Evolutionary conservation across 2,329 filamentous ascomycete genomes (phyloP), one percentile per base, ranked within the genome.

Genomic region (Trichoderma gracile): DNA sequence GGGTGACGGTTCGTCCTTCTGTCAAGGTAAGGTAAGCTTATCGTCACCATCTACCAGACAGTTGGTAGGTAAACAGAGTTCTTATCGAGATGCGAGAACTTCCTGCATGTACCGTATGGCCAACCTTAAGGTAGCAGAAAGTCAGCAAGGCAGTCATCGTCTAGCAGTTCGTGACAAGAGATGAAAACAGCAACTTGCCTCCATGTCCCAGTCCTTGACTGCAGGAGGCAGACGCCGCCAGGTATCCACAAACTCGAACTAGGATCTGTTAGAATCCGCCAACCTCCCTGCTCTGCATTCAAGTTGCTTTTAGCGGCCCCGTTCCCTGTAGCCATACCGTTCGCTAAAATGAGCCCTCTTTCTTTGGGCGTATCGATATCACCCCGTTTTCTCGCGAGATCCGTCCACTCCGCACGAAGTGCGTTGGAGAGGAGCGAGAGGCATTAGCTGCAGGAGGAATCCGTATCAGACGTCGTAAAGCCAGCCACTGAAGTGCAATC

Each of bases 181-280:
- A 54, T 10, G 38, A 19, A 38, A 54, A 49, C 47, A 54, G 58
- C 47, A 47, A 47, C 27, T 17, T 23, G 25, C 43, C 45, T 33
- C 25, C 43, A 27, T 58, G 55, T 49, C 40, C 54, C 43, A 43
- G 55, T 47, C 47, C 47, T 49, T 58, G 33, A 58, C 43, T 59
- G 45, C 56, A 59, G 45, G 55, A 58, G 55, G 56, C 49, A 62
- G 47, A 50, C 59, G 49, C 59, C 59, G 47, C 59, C 59, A 38
- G 15, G 49, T 62, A 30, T 17, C 59, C 59, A 62, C 59, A 62
- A 62, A 25, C 53, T 25, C 25, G 38, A 25, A 33, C 59, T 62
- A 62, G 59, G 59, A 62, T 62, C 59, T 62, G 40, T 38, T 46
- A 49, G 38, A 33, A 59, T 40, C 27, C 43, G 43, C 56, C 43